These are phyloP conservation scores for Fusarium sp. DNA, from an alignment of 2,329 filamentous ascomycete species.

Conservation along the genomic window DNA sequence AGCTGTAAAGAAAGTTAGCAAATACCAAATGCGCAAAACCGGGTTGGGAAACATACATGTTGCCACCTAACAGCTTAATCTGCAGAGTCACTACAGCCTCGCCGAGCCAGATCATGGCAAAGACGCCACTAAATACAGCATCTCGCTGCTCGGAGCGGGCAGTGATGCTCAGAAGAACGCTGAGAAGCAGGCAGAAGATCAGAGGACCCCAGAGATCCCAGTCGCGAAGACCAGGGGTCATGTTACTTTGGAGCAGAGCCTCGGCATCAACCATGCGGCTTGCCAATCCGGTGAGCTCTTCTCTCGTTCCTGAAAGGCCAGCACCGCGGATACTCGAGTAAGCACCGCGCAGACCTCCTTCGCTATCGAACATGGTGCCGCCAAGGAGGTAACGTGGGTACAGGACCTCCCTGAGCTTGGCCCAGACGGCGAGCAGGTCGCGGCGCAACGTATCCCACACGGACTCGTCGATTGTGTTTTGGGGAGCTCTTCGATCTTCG, in stretches of 20 bases:
- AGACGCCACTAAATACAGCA: conserved; percentile 93
- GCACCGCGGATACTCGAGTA: conserved; percentile 71
- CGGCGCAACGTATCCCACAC: conserved; percentile 98
- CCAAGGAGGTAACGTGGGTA: conserved; percentile 93
- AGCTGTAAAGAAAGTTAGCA: conserved; percentile 65
- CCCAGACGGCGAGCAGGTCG: conserved; percentile 93
- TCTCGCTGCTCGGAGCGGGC: conserved; percentile 84
- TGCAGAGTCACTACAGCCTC: conserved; percentile 97
- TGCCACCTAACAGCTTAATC: conserved; percentile 95
- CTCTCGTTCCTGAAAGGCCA: conserved; percentile 68
- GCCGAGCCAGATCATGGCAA: conserved; percentile 96
- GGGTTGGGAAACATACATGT: conserved; percentile 77
- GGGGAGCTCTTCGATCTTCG: conserved; percentile 88
- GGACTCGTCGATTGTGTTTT: conserved; percentile 95
- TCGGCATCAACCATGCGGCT: conserved; percentile 74
- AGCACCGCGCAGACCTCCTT: conserved; percentile 66
- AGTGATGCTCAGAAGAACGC: conserved; percentile 86
- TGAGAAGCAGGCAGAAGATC: conserved; percentile 91
- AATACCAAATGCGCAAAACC: not conserved
- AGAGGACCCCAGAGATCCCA: conserved; percentile 99
- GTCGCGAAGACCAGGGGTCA: conserved; percentile 91
- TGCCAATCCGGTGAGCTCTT: conserved; percentile 71
- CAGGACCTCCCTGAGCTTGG: conserved; percentile 97
- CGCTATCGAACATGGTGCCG: conserved; percentile 70
- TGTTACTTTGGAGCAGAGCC: conserved; percentile 71